Evolutionary conservation across 768 basidiomycete genomes (phyloP).

Genomic region (Lentinula sp.): DNA sequence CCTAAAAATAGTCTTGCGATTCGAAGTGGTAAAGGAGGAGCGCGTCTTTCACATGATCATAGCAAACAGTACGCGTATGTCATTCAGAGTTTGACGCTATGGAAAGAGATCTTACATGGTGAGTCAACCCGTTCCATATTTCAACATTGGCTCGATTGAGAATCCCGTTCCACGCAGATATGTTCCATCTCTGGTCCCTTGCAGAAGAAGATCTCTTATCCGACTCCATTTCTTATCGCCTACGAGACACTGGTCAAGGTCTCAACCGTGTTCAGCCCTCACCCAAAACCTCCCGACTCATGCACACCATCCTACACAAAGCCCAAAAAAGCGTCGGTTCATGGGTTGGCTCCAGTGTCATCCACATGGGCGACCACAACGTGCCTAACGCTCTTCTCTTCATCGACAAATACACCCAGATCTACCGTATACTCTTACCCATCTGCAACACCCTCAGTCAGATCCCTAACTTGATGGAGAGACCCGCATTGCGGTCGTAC

Average conservation of each 20-base stretch:
- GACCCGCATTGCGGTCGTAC: slow-evolving; percentile 67
- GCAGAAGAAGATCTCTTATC: slow-evolving; percentile 80
- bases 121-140: slow-evolving; percentile 8
- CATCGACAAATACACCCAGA: slow-evolving; percentile 91
- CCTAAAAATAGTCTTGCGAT: slow-evolving; percentile 68
- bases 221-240: slow-evolving; percentile 65
- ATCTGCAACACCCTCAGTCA: slow-evolving; percentile 79
- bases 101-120: slow-evolving; percentile 86
- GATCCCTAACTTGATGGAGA: slow-evolving; percentile 58
- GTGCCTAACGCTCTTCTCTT: slow-evolving; percentile 83
- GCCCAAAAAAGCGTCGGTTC: slow-evolving; percentile 75
- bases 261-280: slow-evolving; percentile 83
- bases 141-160: not conserved
- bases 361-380: slow-evolving; percentile 87
- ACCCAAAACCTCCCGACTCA: slow-evolving; percentile 86
- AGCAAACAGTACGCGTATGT: slow-evolving; percentile 83
- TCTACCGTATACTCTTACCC: slow-evolving; percentile 84
- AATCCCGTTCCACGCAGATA: slow-evolving; percentile 41
- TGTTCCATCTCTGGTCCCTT: slow-evolving; percentile 83
- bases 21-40: slow-evolving; percentile 73
- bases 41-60: slow-evolving; percentile 80
- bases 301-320: slow-evolving; percentile 81
- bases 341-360: slow-evolving; percentile 84
- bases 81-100: slow-evolving; percentile 78
- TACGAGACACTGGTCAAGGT: slow-evolving; percentile 88